Evolutionary conservation across 441 rosid species (phyloP).

Genomic region (Bruguiera hainesii): DNA sequence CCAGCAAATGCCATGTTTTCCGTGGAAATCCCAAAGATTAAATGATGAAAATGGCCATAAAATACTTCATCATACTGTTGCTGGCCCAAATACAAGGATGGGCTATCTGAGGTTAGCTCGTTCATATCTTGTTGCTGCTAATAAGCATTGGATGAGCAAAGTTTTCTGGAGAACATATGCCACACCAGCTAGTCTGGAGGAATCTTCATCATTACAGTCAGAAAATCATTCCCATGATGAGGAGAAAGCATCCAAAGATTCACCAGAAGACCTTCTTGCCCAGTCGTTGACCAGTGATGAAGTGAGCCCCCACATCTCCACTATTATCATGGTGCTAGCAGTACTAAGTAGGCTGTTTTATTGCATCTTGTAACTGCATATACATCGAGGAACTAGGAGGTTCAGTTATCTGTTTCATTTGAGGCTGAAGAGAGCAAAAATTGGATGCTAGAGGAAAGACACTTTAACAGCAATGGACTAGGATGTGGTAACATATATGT

Average conservation of each 20-base stretch:
- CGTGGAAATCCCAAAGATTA: constrained; percentile 31
- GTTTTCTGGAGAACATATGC: constrained; percentile 35
- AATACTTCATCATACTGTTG: constrained; percentile 16
- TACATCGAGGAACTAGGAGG: not conserved
- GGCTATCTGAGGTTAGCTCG: constrained; percentile 24
- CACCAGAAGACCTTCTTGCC: constrained; percentile 36
- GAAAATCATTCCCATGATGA: constrained; percentile 29
- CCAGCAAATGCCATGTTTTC: constrained; percentile 32
- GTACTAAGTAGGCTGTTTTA: not conserved
- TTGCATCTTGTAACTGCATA: not conserved
- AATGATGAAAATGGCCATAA: constrained; percentile 25
- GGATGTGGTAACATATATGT: too few species aligned
- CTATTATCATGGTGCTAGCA: not conserved
- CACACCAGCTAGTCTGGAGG: constrained; percentile 44
- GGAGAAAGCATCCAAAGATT: constrained; percentile 34
- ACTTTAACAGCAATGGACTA: too few species aligned
- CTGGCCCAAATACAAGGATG: constrained; percentile 14
- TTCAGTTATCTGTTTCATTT: too few species aligned
- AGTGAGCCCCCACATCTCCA: constrained; percentile 33
- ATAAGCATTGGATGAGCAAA: constrained; percentile 29
- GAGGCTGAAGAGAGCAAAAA: too few species aligned
- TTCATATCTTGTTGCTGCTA: constrained; percentile 23
- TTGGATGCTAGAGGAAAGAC: too few species aligned
- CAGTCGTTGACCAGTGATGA: constrained; percentile 55
- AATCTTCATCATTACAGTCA: constrained; percentile 33